These are phyloP conservation scores for Alternaria triticina DNA, from an alignment of 2,329 filamentous ascomycete species.

Conservation along the genomic window DNA sequence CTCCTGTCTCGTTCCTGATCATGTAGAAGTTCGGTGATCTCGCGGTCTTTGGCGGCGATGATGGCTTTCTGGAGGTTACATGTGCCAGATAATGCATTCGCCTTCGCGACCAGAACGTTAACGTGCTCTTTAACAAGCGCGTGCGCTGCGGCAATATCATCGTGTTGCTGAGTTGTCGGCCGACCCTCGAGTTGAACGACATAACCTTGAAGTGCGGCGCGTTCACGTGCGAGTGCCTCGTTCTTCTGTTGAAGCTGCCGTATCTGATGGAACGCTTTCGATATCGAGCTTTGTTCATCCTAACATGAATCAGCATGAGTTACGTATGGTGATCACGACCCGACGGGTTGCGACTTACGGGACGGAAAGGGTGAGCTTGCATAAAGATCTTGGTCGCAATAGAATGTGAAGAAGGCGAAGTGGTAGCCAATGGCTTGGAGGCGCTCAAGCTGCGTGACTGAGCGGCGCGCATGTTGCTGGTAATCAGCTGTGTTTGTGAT, in stretches of 20 bases:
- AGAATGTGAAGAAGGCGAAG: neutral
- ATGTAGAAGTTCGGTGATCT: neutral
- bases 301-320: neutral
- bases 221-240: neutral
- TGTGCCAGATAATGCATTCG: neutral
- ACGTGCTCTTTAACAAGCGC: neutral
- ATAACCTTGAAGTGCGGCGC: accelerated
- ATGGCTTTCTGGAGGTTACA: neutral
- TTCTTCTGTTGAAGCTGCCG: neutral
- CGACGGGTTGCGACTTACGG: neutral
- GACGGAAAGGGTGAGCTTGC: neutral
- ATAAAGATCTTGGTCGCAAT: neutral
- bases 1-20: neutral
- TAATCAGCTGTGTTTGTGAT: neutral
- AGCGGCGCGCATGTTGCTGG: neutral
- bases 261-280: neutral
- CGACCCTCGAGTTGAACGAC: neutral
- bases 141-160: neutral
- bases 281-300: neutral
- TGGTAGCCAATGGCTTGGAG: neutral
- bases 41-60: neutral
- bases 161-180: neutral
- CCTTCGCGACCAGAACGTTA: neutral
- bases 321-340: neutral
- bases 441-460: neutral